Percentiles rank a stretch among this genome's conserved stretches.
phyloP scores from a whole-genome alignment of 257 asterid genomes.

The Gardenia jasminoides region DNA sequence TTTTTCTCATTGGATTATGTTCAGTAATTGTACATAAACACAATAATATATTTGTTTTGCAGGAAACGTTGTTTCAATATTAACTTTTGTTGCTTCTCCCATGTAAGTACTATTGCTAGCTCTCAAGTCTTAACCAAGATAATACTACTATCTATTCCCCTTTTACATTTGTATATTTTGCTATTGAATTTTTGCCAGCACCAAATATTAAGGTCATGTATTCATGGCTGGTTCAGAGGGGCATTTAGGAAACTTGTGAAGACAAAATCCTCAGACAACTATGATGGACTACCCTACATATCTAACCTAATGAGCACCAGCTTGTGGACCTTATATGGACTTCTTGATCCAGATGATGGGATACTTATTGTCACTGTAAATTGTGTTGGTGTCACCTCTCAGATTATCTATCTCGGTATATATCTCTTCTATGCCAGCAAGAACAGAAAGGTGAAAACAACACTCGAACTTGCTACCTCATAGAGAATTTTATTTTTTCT shows the following conservation, averaged over 20 bases:
- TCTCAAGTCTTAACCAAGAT: background rate
- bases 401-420: slow-evolving; percentile 24
- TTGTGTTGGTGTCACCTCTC: slow-evolving; percentile 34
- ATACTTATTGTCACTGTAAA: slow-evolving; percentile 42
- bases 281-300: slow-evolving; percentile 24
- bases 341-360: slow-evolving; percentile 41
- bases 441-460: slow-evolving; percentile 32
- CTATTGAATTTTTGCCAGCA: background rate
- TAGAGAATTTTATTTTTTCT: too few species aligned
- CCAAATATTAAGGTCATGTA: background rate
- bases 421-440: slow-evolving; percentile 43
- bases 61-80: slow-evolving; percentile 27
- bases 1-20: background rate
- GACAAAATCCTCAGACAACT: slow-evolving; percentile 25
- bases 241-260: slow-evolving; percentile 20
- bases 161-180: too few species aligned
- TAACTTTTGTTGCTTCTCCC: slow-evolving; percentile 27
- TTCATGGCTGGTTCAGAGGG: slow-evolving; percentile 11
- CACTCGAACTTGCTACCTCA: background rate
- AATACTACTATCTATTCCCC: too few species aligned
- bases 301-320: slow-evolving; percentile 22
- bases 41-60: background rate
- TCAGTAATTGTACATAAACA: background rate
- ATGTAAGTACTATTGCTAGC: slow-evolving; percentile 21
- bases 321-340: slow-evolving; percentile 41